Percentiles rank a stretch among this genome's conserved stretches.
phyloP scores from a whole-genome alignment of 495 filamentous ascomycete genomes.

The Xylaria nigripes region DNA sequence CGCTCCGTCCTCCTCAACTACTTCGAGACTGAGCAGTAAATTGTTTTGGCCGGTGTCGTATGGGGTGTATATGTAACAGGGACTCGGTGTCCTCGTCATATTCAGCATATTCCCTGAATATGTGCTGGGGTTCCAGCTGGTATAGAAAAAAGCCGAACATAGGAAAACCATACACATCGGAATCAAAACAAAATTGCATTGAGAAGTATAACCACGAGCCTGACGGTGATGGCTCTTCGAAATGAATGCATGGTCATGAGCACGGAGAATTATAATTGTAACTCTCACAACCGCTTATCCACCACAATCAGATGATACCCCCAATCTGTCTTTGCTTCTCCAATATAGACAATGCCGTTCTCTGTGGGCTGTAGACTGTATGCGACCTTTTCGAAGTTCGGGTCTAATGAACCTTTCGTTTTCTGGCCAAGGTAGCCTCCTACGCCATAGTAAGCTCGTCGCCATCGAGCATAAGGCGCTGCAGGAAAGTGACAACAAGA shows the following conservation, averaged over 20 bases:
- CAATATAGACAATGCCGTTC: constrained; percentile 43
- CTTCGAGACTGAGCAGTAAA: constrained; percentile 80
- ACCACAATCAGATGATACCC: constrained; percentile 97
- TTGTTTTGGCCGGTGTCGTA: constrained; percentile 18
- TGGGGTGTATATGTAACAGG: constrained; percentile 27
- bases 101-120: constrained; percentile 23
- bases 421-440: constrained; percentile 76
- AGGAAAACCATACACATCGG: constrained; percentile 29
- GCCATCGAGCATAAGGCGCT: not conserved
- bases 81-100: constrained; percentile 23
- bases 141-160: constrained; percentile 28
- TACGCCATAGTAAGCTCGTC: constrained; percentile 19
- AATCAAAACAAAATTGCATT: constrained; percentile 25
- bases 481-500: not conserved
- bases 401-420: constrained; percentile 57
- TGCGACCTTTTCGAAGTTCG: constrained; percentile 72
- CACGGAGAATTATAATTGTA: constrained; percentile 22
- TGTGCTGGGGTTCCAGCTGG: constrained; percentile 32
- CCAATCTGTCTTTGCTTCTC: constrained; percentile 71
- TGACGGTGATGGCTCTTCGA: not conserved
- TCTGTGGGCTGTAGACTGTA: constrained; percentile 48
- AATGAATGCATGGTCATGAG: not conserved
- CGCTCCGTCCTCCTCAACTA: constrained; percentile 97
- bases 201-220: constrained; percentile 1
- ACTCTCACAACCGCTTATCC: constrained; percentile 32